phyloP scores from a whole-genome alignment of 2,329 filamentous ascomycete species.

The Diaporthe vexans region DNA sequence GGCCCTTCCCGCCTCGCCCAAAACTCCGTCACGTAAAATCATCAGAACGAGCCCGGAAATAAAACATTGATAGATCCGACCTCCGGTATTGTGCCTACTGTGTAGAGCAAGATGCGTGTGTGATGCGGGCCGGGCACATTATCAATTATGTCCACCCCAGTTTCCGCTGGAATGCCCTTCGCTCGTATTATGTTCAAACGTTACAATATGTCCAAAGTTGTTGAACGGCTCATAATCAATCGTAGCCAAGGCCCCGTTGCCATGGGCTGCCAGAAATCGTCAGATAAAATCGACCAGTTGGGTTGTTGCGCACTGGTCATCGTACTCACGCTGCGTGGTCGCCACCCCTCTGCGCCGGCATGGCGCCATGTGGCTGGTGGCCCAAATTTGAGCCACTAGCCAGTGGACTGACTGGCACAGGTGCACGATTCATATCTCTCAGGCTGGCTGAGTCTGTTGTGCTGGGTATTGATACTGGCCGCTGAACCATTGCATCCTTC shows the following conservation, averaged over 20 bases:
- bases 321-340: slow-evolving; percentile 62
- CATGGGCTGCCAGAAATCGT: slow-evolving; percentile 59
- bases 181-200: slow-evolving; percentile 32
- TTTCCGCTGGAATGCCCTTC: slow-evolving; percentile 3
- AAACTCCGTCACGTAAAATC: slow-evolving; percentile 32
- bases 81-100: slow-evolving; percentile 13
- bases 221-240: slow-evolving; percentile 47
- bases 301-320: not conserved
- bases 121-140: slow-evolving; percentile 28
- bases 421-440: slow-evolving; percentile 44
- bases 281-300: slow-evolving; percentile 42
- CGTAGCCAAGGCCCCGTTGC: slow-evolving; percentile 70
- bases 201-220: slow-evolving; percentile 15
- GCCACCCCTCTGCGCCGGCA: slow-evolving; percentile 54
- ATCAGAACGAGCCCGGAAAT: slow-evolving; percentile 16
- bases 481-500: slow-evolving; percentile 32
- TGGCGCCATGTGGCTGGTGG: slow-evolving; percentile 57
- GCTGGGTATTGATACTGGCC: slow-evolving; percentile 47
- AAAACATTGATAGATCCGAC: not conserved
- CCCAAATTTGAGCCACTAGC: slow-evolving; percentile 51
- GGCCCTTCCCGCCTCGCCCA: not conserved
- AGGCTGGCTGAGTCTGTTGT: slow-evolving; percentile 43
- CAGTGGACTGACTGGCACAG: slow-evolving; percentile 47
- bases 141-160: slow-evolving; percentile 18
- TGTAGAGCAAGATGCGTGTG: not conserved